Percentiles rank a stretch among this genome's conserved stretches.
phyloP scores from a whole-genome alignment of 768 basidiomycete species.

The Coprinopsis marcescibilis region DNA sequence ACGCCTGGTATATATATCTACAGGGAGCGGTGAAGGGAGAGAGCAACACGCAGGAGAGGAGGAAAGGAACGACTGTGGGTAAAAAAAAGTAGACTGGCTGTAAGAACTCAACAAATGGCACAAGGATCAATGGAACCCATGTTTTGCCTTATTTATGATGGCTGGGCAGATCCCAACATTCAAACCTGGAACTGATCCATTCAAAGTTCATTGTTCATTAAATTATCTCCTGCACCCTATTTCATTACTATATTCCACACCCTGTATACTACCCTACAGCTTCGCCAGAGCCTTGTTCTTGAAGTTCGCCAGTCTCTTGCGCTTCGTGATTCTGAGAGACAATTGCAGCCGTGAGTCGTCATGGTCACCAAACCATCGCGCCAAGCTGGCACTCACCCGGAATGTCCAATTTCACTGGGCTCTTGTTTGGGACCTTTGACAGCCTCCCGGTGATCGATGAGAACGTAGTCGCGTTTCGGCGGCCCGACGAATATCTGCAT shows the following conservation, averaged over 20 bases:
- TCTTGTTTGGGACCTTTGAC: constrained; percentile 52
- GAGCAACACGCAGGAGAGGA: constrained; percentile 21
- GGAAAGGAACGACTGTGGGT: constrained; percentile 9
- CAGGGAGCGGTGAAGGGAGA: constrained; percentile 19
- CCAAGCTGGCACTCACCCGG: constrained; percentile 52
- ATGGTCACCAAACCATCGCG: constrained; percentile 32
- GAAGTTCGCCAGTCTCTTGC: constrained; percentile 59
- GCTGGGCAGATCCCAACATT: constrained; percentile 8
- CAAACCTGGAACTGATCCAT: constrained; percentile 14
- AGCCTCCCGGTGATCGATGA: constrained; percentile 50
- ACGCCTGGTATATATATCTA: constrained; percentile 10
- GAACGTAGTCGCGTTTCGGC: constrained; percentile 68
- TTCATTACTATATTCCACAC: constrained; percentile 6
- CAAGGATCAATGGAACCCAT: constrained; percentile 6
- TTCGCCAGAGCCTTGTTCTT: constrained; percentile 44
- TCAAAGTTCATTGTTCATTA: constrained; percentile 7
- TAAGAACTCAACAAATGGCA: constrained; percentile 10
- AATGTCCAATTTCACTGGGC: constrained; percentile 62
- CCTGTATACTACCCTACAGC: constrained; percentile 29
- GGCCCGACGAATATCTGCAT: constrained; percentile 73
- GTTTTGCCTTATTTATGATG: no score
- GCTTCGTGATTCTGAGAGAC: constrained; percentile 53
- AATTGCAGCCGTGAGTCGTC: constrained; percentile 21
- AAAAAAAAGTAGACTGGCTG: not conserved
- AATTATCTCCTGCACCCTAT: constrained; percentile 15